These are phyloP conservation scores for Picea abies DNA, from an alignment of 83 land plant species.

Conservation along the genomic window DNA sequence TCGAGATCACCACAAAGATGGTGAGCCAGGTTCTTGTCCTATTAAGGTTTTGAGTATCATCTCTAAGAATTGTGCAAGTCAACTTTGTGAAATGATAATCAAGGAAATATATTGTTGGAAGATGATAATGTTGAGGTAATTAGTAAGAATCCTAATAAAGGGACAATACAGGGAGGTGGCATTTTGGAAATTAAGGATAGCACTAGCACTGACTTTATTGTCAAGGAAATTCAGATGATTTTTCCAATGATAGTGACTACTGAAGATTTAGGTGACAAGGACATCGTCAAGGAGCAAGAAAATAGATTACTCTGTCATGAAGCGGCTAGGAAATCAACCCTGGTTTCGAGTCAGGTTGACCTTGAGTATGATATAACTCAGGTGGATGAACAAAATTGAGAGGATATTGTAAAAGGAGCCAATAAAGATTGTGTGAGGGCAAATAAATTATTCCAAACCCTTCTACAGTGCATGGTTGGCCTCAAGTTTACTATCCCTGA, in stretches of 20 bases:
- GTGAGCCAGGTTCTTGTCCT: background rate
- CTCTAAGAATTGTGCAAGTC: background rate
- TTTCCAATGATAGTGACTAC: background rate
- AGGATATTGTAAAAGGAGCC: background rate
- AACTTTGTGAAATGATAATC: background rate
- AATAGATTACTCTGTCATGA: background rate
- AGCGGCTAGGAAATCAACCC: background rate
- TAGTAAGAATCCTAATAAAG: background rate
- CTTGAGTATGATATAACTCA: background rate
- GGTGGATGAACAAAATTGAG: background rate
- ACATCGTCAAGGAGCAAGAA: background rate
- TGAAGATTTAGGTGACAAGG: background rate
- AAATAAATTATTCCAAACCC: background rate
- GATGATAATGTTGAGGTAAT: background rate
- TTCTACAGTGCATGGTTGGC: conserved; percentile 11
- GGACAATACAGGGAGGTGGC: background rate
- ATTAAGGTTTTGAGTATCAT: background rate
- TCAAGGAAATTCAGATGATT: conserved; percentile 10
- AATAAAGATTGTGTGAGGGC: background rate
- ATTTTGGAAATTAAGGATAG: background rate
- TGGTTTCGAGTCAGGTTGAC: background rate
- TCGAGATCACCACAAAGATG: background rate
- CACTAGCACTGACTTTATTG: background rate
- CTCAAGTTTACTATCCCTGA: conserved; percentile 1
- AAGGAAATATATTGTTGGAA: background rate